A percentile compares a stretch with the other conserved stretches of the same genome.
Evolutionary conservation across 495 filamentous ascomycete genomes (phyloP).

Genomic region (Hapsidospora chrysogenum): DNA sequence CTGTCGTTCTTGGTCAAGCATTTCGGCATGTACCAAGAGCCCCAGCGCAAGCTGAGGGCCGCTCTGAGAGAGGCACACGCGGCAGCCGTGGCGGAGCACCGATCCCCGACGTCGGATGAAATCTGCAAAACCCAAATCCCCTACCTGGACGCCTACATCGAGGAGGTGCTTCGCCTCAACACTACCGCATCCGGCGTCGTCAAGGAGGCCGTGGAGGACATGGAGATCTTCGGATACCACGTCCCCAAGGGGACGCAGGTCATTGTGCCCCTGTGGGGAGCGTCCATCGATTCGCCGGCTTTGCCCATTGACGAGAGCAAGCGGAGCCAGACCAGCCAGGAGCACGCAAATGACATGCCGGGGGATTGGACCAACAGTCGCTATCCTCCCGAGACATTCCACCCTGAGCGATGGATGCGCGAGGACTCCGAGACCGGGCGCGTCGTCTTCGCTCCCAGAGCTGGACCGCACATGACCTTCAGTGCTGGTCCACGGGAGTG

Average conservation of each 20-base stretch:
- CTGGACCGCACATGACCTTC: slow-evolving; percentile 17
- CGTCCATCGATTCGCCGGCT: slow-evolving; percentile 5
- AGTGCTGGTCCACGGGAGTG: slow-evolving; percentile 16
- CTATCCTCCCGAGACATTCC: too few species aligned
- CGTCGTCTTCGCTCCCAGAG: slow-evolving; percentile 13
- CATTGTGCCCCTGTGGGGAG: slow-evolving; percentile 9
- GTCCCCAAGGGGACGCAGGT: slow-evolving; percentile 19
- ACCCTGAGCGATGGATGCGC: too few species aligned
- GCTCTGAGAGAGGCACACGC: slow-evolving; percentile 8
- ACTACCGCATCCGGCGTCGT: slow-evolving; percentile 3
- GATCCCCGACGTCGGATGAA: slow-evolving; percentile 9
- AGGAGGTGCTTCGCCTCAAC: slow-evolving; percentile 16
- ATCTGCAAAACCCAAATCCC: slow-evolving; percentile 11
- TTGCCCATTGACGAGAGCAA: slow-evolving; percentile 4
- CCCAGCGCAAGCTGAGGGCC: slow-evolving; percentile 11
- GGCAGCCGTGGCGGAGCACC: slow-evolving; percentile 4
- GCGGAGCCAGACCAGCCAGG: slow-evolving; percentile 6
- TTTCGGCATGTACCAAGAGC: slow-evolving; percentile 9
- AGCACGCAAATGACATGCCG: slow-evolving; percentile 4
- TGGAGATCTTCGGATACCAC: slow-evolving; percentile 11
- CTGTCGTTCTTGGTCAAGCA: slow-evolving; percentile 9
- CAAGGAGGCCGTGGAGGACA: slow-evolving; percentile 12
- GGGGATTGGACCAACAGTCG: too few species aligned
- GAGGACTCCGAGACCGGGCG: too few species aligned
- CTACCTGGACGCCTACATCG: slow-evolving; percentile 20